Evolutionary conservation across 805 yeast species (phyloP), one percentile per base, ranked within the genome.

Genomic region (Starmerella apicola): DNA sequence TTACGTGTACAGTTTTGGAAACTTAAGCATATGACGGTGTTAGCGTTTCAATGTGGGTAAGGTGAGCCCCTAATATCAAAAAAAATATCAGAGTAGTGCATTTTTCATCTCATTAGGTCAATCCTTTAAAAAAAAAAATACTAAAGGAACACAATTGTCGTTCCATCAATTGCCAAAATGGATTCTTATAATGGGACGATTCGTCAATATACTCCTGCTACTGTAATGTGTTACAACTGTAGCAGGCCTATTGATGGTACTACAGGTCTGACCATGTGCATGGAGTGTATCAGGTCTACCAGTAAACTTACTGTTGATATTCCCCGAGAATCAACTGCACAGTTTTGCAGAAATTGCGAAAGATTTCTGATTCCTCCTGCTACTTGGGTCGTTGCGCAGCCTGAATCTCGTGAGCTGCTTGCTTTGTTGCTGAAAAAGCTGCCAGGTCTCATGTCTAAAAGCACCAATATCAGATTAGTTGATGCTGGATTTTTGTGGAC

Each of bases 201-300:
- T n/a, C 44, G 51, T n/a, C 45, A 43, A 32, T 39, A 42, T 35
- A 48, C 48, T 2, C 51, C 53, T 5, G 94, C 96, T 25, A 91
- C 97, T 1, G 91, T 91, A 45, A 74, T 91, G 43, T 91, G 98
- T 69, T 85, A 94, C 64, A 84, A 83, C 78, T 91, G 98, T 78
- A 97, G 97, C 64, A 83, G 81, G 41, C 96, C 97, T 32, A 83
- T 91, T 74, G 97, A 91, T 58, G 97, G 97, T 32, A 83, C 96
- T 19, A 49, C 49, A 16, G 96, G 96, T 20, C 65, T 86, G 42
- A 94, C 85, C 21, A 84, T 88, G 94, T 91, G 98, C 66, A 78
- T 82, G 68, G 97, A 91, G 63, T 91, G 99, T 74, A 82, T 91
- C 58, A 83, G 84, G 61, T 66, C 88, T 56, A 84, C 84, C 2